Conservation (phyloP, 352 stramenopile genomes). For the Pseudoperonospora humuli region DNA sequence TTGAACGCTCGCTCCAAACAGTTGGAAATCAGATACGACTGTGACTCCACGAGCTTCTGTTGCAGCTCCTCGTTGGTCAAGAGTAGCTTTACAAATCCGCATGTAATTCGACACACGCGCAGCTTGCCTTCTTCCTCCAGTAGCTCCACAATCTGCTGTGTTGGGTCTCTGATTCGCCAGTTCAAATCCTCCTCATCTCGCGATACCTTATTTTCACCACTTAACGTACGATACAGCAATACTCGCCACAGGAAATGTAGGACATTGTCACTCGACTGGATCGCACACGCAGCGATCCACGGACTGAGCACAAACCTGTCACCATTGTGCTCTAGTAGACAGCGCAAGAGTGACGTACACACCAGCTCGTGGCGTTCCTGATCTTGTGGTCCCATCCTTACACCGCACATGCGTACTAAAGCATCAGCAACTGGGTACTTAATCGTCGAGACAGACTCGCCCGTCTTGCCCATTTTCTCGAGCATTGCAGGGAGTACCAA, state of each 20-base stretch:
- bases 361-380: conserved; percentile 47
- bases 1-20: conserved; percentile 49
- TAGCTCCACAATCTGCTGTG: conserved; percentile 47
- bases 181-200: conserved; percentile 9
- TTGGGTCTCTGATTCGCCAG: conserved; percentile 36
- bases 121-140: conserved; percentile 40
- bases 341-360: conserved; percentile 62
- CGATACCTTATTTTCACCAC: conserved; percentile 2
- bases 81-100: conserved; percentile 36
- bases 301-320: conserved; percentile 68
- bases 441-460: conserved; percentile 43
- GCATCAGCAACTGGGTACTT: conserved; percentile 69
- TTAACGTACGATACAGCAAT: conserved; percentile 22
- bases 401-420: conserved; percentile 38
- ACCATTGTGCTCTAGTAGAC: conserved; percentile 64
- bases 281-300: conserved; percentile 59
- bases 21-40: conserved; percentile 34
- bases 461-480: conserved; percentile 60
- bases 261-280: conserved; percentile 47
- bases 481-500: conserved; percentile 54
- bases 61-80: conserved; percentile 26
- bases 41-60: conserved; percentile 16
- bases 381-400: conserved; percentile 9
- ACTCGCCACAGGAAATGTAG: conserved; percentile 38
- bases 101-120: conserved; percentile 29